These are phyloP conservation scores for Lactarius evosmus DNA, from an alignment of 768 basidiomycete genomes.

Conservation along the genomic window DNA sequence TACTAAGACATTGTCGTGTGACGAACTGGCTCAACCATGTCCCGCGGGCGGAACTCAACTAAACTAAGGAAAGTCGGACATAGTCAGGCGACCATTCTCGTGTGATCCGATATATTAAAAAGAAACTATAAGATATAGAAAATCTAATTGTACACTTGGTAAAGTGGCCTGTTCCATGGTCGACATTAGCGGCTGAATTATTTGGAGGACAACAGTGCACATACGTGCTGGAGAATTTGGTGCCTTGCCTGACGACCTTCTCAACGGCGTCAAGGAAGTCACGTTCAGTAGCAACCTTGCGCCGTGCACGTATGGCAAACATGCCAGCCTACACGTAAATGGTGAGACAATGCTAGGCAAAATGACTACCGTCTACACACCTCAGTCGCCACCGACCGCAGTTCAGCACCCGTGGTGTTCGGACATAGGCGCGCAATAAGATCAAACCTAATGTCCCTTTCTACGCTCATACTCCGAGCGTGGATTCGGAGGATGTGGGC, in stretches of 20 bases:
- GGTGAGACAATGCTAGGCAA: slow-evolving; percentile 4
- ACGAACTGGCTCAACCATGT: neutral
- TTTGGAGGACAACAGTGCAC: slow-evolving; percentile 36
- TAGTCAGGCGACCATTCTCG: neutral
- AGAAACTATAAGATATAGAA: slow-evolving; percentile 4
- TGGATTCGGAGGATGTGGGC: slow-evolving; percentile 97
- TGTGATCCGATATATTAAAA: slow-evolving; percentile 14
- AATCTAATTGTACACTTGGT: slow-evolving; percentile 89
- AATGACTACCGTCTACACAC: slow-evolving; percentile 39
- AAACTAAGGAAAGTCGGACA: neutral
- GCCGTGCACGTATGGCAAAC: slow-evolving; percentile 95
- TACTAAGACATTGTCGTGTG: neutral
- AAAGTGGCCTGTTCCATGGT: slow-evolving; percentile 59
- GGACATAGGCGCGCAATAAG: slow-evolving; percentile 96
- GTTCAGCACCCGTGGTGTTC: slow-evolving; percentile 97
- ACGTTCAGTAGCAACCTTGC: slow-evolving; percentile 95
- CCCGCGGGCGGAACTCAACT: slow-evolving; percentile 15
- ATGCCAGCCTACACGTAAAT: slow-evolving; percentile 75
- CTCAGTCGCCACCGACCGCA: slow-evolving; percentile 96
- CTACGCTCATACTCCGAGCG: slow-evolving; percentile 96
- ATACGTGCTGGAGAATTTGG: slow-evolving; percentile 96
- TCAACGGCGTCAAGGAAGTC: slow-evolving; percentile 98
- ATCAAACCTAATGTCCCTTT: slow-evolving; percentile 95
- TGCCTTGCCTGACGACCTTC: slow-evolving; percentile 96
- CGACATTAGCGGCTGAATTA: slow-evolving; percentile 16